These are phyloP conservation scores for Zygotorulaspora chibaensis DNA, from an alignment of 805 yeast genomes.

Conservation along the genomic window DNA sequence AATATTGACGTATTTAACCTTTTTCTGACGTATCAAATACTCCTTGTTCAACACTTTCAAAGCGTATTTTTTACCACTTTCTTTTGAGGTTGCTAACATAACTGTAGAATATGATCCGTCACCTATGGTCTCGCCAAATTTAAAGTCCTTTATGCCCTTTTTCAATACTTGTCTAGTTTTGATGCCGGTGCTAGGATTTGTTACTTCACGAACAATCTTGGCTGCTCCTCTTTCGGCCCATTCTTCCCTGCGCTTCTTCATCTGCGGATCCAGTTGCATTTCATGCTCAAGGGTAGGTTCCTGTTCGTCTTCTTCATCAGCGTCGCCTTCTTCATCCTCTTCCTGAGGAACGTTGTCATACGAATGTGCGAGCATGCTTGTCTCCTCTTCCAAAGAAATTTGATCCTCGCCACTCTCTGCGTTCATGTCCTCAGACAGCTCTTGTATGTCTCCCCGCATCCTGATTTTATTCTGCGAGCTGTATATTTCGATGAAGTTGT, in stretches of 20 bases:
- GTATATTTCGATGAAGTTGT: conserved; percentile 30
- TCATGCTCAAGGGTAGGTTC: conserved; percentile 11
- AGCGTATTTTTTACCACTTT: conserved; percentile 69
- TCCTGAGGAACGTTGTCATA: not conserved
- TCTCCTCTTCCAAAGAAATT: not conserved
- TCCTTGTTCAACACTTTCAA: conserved; percentile 72
- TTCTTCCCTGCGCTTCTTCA: conserved; percentile 36
- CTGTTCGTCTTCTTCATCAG: not conserved
- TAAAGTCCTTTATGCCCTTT: conserved; percentile 74
- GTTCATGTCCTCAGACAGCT: not conserved
- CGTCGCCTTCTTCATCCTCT: not conserved
- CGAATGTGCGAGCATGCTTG: not conserved
- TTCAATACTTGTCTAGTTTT: conserved; percentile 47
- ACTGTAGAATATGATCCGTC: conserved; percentile 97
- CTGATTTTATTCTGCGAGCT: conserved; percentile 2
- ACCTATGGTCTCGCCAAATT: conserved; percentile 83
- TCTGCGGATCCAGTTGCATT: conserved; percentile 19
- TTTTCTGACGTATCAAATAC: conserved; percentile 75
- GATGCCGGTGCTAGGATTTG: conserved; percentile 46
- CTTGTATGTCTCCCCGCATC: not conserved
- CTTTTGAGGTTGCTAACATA: conserved; percentile 75
- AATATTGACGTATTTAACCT: conserved; percentile 78
- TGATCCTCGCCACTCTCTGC: not conserved
- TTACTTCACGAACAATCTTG: conserved; percentile 42
- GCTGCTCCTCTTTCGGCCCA: conserved; percentile 64